phyloP scores from a whole-genome alignment of 805 yeast species.

The Lachancea lanzarotensis region DNA sequence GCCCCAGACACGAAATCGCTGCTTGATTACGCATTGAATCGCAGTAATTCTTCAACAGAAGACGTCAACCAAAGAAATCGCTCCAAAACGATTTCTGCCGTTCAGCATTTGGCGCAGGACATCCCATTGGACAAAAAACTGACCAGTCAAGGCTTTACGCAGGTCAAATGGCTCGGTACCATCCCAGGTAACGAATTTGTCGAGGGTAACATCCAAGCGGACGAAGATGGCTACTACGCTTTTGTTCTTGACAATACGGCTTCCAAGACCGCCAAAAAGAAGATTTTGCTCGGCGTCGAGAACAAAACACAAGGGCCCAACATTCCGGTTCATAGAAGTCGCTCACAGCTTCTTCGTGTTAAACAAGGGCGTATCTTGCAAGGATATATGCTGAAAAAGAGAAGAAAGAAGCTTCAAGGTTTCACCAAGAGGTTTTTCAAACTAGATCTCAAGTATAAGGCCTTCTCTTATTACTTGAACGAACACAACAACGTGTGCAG shows the following conservation, averaged over 20 bases:
- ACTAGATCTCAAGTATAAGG: conserved; percentile 74
- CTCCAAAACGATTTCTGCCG: conserved; percentile 32
- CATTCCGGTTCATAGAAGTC: conserved; percentile 3
- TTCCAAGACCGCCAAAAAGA: conserved; percentile 77
- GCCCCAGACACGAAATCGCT: conserved; percentile 28
- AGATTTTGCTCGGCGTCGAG: conserved; percentile 46
- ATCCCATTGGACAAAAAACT: conserved; percentile 53
- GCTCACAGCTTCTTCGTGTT: conserved; percentile 14
- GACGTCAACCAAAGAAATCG: conserved; percentile 26
- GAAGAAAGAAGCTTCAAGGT: conserved; percentile 80
- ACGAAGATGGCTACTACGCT: conserved; percentile 63
- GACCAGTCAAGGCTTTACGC: conserved; percentile 43
- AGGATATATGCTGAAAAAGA: conserved; percentile 71
- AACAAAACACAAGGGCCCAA: conserved; percentile 8
- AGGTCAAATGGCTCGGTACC: conserved; percentile 49
- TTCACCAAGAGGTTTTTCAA: conserved; percentile 80
- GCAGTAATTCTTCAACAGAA: conserved; percentile 7
- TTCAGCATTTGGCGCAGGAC: conserved; percentile 35
- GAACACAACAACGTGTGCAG: conserved; percentile 61
- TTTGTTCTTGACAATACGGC: conserved; percentile 90
- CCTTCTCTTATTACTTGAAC: conserved; percentile 72
- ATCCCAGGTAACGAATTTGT: conserved; percentile 55
- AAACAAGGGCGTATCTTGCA: conserved; percentile 63
- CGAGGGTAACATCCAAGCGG: conserved; percentile 55
- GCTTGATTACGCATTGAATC: conserved; percentile 19